phyloP scores from a whole-genome alignment of 768 basidiomycete species.

The Tylopilus plumbeoviolaceoides region DNA sequence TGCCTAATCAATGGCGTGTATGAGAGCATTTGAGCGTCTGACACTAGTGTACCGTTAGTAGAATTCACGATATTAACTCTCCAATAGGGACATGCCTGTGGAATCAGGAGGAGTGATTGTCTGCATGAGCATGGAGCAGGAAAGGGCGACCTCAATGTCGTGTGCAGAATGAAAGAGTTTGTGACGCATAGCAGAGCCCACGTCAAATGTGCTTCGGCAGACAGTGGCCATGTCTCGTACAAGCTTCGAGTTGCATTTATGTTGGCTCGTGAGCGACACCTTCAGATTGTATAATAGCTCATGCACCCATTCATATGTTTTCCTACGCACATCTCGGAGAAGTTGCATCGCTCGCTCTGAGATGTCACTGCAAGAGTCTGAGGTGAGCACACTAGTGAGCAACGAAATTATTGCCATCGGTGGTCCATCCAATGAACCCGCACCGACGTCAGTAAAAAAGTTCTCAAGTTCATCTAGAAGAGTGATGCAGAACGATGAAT shows the following conservation, averaged over 20 bases:
- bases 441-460: conserved; percentile 32
- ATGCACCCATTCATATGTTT: conserved; percentile 34
- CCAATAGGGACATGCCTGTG: too few relatives aligned
- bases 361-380: neutral
- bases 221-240: conserved; percentile 36
- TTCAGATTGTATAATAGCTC: conserved; percentile 26
- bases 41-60: too few relatives aligned
- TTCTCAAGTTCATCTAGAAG: conserved; percentile 35
- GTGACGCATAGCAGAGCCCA: neutral
- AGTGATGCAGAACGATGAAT: conserved; percentile 11
- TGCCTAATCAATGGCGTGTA: conserved; percentile 16
- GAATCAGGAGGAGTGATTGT: conserved; percentile 19
- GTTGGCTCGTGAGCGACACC: neutral
- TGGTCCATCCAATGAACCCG: conserved; percentile 38
- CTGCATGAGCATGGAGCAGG: conserved; percentile 25
- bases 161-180: conserved; percentile 11
- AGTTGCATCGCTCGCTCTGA: conserved; percentile 10
- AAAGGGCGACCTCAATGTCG: conserved; percentile 23
- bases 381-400: conserved; percentile 22
- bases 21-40: neutral
- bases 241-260: conserved; percentile 15
- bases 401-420: conserved; percentile 33
- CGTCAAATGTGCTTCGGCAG: conserved; percentile 31
- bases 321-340: conserved; percentile 31
- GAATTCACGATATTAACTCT: too few relatives aligned